Evolutionary conservation across 352 stramenopile genomes (phyloP).

Genomic region (Globisporangium acanthophoron): DNA sequence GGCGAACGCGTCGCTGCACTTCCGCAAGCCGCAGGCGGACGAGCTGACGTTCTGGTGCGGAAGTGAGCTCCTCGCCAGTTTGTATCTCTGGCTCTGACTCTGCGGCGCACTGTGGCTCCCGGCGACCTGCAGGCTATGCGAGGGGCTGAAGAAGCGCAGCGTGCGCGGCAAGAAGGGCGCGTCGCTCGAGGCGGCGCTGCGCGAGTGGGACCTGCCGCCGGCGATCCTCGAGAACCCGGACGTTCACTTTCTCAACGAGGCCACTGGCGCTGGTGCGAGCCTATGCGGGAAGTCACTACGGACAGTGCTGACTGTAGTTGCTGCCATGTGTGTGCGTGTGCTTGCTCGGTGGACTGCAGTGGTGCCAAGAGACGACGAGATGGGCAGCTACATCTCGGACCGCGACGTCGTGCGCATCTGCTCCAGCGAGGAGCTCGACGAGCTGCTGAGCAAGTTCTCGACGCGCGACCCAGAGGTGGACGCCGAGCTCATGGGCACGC

Average conservation of each 20-base stretch:
- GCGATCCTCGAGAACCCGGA: conserved; percentile 28
- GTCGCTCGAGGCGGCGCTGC: conserved; percentile 32
- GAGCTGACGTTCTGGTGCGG: conserved; percentile 57
- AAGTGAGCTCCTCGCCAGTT: neutral
- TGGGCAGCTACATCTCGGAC: conserved; percentile 61
- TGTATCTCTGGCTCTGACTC: neutral
- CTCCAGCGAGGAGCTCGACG: conserved; percentile 45
- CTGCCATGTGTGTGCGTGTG: neutral
- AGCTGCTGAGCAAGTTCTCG: conserved; percentile 62
- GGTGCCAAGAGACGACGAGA: conserved; percentile 43
- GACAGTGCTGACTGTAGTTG: no score
- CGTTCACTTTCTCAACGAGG: conserved; percentile 74
- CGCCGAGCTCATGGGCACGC: conserved; percentile 56
- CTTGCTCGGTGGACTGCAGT: conserved; percentile 14
- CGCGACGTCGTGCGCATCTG: conserved; percentile 73
- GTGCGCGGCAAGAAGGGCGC: conserved; percentile 39
- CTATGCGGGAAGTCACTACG: neutral
- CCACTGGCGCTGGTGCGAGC: conserved; percentile 39
- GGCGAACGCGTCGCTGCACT: conserved; percentile 42
- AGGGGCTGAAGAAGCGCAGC: conserved; percentile 64
- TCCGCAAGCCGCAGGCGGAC: conserved; percentile 33
- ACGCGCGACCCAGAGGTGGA: conserved; percentile 47
- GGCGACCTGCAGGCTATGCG: conserved; percentile 41
- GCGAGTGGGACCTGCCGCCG: conserved; percentile 41
- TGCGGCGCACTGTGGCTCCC: neutral